Evolutionary conservation across 352 stramenopile genomes (phyloP).

Genomic region (Phytophthora kernoviae): DNA sequence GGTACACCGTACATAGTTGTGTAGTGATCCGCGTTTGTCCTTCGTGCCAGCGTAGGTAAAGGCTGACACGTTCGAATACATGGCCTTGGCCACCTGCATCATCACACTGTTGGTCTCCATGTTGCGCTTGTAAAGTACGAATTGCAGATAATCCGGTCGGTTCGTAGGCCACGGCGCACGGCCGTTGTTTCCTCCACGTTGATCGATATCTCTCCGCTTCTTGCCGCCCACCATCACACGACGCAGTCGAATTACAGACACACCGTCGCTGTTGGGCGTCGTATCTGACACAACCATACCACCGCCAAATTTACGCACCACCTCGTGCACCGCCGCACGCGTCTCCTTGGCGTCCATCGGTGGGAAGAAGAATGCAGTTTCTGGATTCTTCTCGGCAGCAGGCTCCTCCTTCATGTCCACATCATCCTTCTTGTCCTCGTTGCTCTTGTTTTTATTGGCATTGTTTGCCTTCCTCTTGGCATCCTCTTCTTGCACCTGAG

Average conservation of each 20-base stretch:
- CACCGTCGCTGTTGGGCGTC: constrained; percentile 65
- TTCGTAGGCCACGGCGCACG: constrained; percentile 64
- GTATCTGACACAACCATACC: constrained; percentile 86
- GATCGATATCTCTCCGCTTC: constrained; percentile 86
- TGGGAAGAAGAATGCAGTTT: constrained; percentile 68
- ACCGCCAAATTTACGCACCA: constrained; percentile 72
- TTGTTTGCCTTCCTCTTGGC: constrained; percentile 24
- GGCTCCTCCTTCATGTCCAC: background rate
- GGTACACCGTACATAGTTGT: constrained; percentile 94
- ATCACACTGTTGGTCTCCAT: constrained; percentile 92
- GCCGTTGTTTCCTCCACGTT: constrained; percentile 34
- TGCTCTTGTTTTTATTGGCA: constrained; percentile 20
- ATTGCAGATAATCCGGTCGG: constrained; percentile 91
- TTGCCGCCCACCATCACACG: constrained; percentile 82
- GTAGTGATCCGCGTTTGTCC: constrained; percentile 96
- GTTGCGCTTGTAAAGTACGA: constrained; percentile 98
- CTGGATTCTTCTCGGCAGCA: constrained; percentile 20
- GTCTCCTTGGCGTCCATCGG: constrained; percentile 83
- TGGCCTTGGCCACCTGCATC: constrained; percentile 75
- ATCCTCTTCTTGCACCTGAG: constrained; percentile 34
- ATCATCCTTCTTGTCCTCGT: constrained; percentile 7
- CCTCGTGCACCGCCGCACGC: constrained; percentile 85
- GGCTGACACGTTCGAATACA: constrained; percentile 68
- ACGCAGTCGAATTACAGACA: constrained; percentile 76
- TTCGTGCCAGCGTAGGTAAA: constrained; percentile 97